phyloP scores from a whole-genome alignment of 2,329 filamentous ascomycete species.

The Xylaria sp. region DNA sequence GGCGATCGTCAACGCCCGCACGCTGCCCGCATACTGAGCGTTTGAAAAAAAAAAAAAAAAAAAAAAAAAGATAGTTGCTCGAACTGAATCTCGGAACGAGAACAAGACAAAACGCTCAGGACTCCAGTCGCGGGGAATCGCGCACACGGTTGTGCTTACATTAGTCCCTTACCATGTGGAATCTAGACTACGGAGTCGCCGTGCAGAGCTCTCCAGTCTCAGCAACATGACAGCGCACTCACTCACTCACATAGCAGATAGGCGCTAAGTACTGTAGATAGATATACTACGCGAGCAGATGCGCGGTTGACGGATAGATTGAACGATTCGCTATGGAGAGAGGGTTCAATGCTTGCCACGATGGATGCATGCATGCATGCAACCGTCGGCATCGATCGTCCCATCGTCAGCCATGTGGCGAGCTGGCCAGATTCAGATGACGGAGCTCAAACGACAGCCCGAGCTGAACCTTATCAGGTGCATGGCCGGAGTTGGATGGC shows the following conservation, averaged over 20 bases:
- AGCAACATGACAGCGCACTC: background rate
- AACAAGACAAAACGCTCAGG: too few species aligned
- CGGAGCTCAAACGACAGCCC: conserved; percentile 6
- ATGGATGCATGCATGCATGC: conserved; percentile 3
- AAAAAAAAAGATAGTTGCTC: too few species aligned
- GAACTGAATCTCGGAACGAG: too few species aligned
- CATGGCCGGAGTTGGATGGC: background rate
- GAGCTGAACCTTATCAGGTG: conserved; percentile 4
- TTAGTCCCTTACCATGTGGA: too few species aligned
- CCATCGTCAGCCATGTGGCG: conserved; percentile 1
- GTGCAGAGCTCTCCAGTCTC: too few species aligned
- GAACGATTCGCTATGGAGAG: background rate
- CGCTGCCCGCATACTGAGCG: too few species aligned
- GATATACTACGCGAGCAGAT: background rate
- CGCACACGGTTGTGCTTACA: too few species aligned
- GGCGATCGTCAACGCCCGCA: background rate
- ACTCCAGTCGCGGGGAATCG: too few species aligned
- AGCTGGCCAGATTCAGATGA: background rate
- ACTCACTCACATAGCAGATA: too few species aligned
- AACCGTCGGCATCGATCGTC: conserved; percentile 15
- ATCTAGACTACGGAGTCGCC: too few species aligned
- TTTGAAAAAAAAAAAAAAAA: too few species aligned
- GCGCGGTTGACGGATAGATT: background rate
- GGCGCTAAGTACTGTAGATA: too few species aligned
- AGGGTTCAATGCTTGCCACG: background rate